Evolutionary conservation across 2,329 filamentous ascomycete species (phyloP), one percentile per base, ranked within the genome.

Genomic region (Trichoderma pleuroti): DNA sequence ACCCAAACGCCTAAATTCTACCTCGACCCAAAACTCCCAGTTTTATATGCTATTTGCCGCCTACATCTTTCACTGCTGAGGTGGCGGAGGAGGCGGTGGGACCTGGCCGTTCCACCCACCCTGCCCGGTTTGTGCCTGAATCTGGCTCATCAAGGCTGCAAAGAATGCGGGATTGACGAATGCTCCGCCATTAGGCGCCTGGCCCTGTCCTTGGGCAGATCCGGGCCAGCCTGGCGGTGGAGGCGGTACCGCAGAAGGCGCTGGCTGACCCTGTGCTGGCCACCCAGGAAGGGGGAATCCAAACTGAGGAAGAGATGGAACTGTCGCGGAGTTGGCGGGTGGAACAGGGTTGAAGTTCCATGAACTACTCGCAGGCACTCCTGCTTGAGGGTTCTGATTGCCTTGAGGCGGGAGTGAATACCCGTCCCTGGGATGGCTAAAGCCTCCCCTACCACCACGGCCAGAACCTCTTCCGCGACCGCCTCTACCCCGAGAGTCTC

Each of bases 91-190:
- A 18, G 66, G 66, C 24, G 66, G 70, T 12, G 70, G 59, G 14
- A 32, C 65, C 46, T 72, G 67, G 16, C 54, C 63, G 30, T 57
- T 59, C 71, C 71, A 72, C 18, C 61, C 67, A 12, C 46, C 18
- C 60, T 72, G 71, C 30, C 71, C 71, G 21, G 61, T 64, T 59
- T 80, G 78, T 61, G 76, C 76, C 73, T 82, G 81, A 77, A 83
- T 82, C 70, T 85, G 83, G 49, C 77, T 81, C 78, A 86, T 82
- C 42, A 85, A 72, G 5, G 82, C 84, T 52, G 85, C 84, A 71
- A 90, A 82, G 76, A 90, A 86, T 1, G 86, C 84, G 4, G 88
- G 88, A 73, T 89, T 90, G 71, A 89, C 84, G 74, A 87, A 87
- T 11, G 85, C 81, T 9, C 72, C 84, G 61, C 81, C 59, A 78